Evolutionary conservation across 2,329 filamentous ascomycete genomes (phyloP), one percentile per base, ranked within the genome.

Genomic region (Alternaria gansuensis): DNA sequence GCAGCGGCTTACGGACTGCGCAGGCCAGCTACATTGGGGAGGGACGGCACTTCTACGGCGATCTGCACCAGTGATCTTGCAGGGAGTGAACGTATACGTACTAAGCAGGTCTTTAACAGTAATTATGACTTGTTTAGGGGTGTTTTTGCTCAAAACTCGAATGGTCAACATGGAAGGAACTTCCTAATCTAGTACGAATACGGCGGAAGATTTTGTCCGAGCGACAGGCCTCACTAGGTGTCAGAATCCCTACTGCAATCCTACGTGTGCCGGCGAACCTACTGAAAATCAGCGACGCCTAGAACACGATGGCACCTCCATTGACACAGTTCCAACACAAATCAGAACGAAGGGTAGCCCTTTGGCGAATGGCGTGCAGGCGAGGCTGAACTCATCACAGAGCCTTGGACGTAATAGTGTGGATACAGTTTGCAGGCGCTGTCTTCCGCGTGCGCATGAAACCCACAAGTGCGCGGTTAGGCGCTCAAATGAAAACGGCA

Each of bases 41-140:
- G 39, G 23, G 11, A 45, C 23, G 52, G 45, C 31, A 40, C 40
- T 50, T 36, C n/a, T 33, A 33, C 49, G 53, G 39, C 28, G 45
- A 55, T 59, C 45, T 45, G 45, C 51, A 50, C 17, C 13, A 44
- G 39, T 44, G 33, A 52, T 50, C 23, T 24, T 26, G 17, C 56
- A 59, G 45, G 51, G 56, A 48, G 45, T 54, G 51, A 58, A 58
- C 13, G 43, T 48, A 54, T 28, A 58, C 17, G 43, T 48, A 54
- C 29, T 46, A 48, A 34, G 29, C 41, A 29, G 29, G 26, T 33
- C 52, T 29, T 23, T 40, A 21, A 33, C 37, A 26, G 41, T 11
- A 54, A 44, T 43, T 13, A 34, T 21, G 29, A 48, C 44, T 24
- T 31, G n/a, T 34, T 31, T 13, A 23, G 24, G 31, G 21, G 21